Conservation (phyloP, 2,329 filamentous ascomycete species). For the Setomelanomma holmii region DNA sequence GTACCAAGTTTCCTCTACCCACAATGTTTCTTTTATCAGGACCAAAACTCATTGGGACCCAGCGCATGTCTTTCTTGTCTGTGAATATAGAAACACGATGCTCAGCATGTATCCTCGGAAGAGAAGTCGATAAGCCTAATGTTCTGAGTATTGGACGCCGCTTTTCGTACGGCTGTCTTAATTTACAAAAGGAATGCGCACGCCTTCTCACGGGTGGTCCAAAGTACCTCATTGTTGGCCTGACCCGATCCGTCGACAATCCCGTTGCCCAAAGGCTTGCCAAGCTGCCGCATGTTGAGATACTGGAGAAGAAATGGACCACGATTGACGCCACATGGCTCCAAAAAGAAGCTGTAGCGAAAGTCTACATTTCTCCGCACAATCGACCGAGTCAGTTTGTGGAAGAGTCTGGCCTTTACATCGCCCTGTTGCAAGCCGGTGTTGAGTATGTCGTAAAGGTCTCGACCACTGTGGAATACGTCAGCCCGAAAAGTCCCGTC, state of each 20-base stretch:
- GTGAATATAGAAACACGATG: no score
- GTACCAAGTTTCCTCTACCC: no score
- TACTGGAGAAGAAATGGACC: conserved; percentile 17
- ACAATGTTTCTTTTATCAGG: no score
- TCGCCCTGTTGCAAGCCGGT: conserved; percentile 14
- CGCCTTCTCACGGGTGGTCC: no score
- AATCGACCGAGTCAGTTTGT: conserved; percentile 24
- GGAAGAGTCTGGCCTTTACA: conserved; percentile 24
- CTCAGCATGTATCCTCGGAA: no score
- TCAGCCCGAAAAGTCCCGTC: conserved; percentile 11
- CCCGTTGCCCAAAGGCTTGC: conserved; percentile 14
- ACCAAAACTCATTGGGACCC: no score
- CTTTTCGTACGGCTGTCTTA: no score
- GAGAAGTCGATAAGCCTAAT: no score
- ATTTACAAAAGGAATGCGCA: no score
- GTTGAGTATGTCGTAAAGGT: conserved; percentile 27
- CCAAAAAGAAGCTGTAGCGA: conserved; percentile 8
- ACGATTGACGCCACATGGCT: conserved; percentile 23
- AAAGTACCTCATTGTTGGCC: conserved; percentile 23
- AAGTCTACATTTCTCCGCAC: conserved; percentile 26
- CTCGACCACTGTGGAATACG: conserved; percentile 20
- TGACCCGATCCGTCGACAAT: conserved; percentile 16
- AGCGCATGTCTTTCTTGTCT: no score
- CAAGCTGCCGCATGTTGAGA: conserved; percentile 16
- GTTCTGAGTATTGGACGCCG: no score